A percentile compares a stretch with the other conserved stretches of the same genome.
Conservation (phyloP, 1,284 basidiomycete species). For the Rhodotorula sp. region DNA sequence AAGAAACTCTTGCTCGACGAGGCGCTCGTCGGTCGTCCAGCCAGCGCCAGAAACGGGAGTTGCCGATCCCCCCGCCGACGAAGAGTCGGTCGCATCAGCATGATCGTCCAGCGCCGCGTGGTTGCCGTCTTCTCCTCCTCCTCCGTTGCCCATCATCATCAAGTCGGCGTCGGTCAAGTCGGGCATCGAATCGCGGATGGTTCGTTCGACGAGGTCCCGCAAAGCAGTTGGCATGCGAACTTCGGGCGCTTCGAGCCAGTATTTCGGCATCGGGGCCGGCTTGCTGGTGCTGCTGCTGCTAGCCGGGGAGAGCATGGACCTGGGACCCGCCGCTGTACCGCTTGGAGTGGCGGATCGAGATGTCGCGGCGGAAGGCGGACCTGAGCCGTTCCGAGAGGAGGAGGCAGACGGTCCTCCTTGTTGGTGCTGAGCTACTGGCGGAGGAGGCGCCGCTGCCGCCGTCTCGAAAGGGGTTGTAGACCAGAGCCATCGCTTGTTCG, state of each 20-base stretch:
- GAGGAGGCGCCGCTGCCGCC: slow-evolving; percentile 29
- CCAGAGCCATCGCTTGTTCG: slow-evolving; percentile 80
- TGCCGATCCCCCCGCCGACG: background rate
- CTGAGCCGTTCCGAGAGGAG: slow-evolving; percentile 1
- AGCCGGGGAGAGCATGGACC: background rate
- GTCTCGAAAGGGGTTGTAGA: slow-evolving; percentile 79
- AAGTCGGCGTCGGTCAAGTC: slow-evolving; percentile 11
- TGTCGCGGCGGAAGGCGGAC: slow-evolving; percentile 11
- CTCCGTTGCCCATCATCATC: background rate
- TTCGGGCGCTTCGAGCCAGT: slow-evolving; percentile 70
- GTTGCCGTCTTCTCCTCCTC: background rate
- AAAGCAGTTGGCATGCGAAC: slow-evolving; percentile 77
- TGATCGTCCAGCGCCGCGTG: slow-evolving; percentile 7
- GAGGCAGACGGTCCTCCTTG: background rate
- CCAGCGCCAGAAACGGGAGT: background rate
- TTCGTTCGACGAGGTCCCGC: slow-evolving; percentile 75
- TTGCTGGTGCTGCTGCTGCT: background rate
- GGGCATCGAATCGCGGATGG: slow-evolving; percentile 28
- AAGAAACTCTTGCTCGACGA: slow-evolving; percentile 44
- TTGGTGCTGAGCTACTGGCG: background rate
- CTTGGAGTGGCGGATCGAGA: slow-evolving; percentile 10
- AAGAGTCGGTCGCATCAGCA: background rate
- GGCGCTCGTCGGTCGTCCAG: slow-evolving; percentile 13
- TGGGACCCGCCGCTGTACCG: slow-evolving; percentile 10
- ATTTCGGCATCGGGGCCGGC: slow-evolving; percentile 49